Evolutionary conservation across 2,329 filamentous ascomycete genomes (phyloP).

Genomic region (Ophiosphaerella korrae): DNA sequence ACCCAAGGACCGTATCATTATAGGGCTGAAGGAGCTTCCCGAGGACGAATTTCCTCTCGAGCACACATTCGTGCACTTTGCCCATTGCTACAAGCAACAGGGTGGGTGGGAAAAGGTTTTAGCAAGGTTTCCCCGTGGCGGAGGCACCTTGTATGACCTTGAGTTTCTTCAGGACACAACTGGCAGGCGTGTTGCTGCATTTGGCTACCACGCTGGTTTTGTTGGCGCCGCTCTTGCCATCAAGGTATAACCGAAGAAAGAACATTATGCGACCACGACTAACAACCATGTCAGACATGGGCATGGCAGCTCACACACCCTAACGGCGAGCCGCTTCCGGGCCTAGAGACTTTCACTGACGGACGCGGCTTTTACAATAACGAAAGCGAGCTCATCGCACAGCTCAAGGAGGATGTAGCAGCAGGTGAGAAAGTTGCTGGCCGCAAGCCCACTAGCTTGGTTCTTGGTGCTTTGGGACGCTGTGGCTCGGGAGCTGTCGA

Average conservation of each 20-base stretch:
- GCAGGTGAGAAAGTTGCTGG: slow-evolving; percentile 70
- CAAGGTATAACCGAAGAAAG: slow-evolving; percentile 30
- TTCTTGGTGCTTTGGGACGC: slow-evolving; percentile 79
- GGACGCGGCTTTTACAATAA: slow-evolving; percentile 68
- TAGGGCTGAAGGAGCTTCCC: slow-evolving; percentile 50
- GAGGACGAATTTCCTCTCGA: slow-evolving; percentile 46
- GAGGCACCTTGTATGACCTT: slow-evolving; percentile 79
- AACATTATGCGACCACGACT: neutral
- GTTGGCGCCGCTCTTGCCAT: slow-evolving; percentile 54
- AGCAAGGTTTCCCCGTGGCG: slow-evolving; percentile 76
- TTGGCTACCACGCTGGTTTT: slow-evolving; percentile 60
- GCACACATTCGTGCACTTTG: slow-evolving; percentile 50
- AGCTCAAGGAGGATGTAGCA: slow-evolving; percentile 74
- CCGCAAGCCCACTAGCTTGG: slow-evolving; percentile 72
- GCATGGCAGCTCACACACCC: slow-evolving; percentile 78
- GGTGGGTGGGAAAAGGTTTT: slow-evolving; percentile 74
- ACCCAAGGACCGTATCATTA: slow-evolving; percentile 48
- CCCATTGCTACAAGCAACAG: slow-evolving; percentile 52
- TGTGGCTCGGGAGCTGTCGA: slow-evolving; percentile 87
- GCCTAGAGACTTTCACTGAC: slow-evolving; percentile 60
- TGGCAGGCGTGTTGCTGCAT: slow-evolving; percentile 73
- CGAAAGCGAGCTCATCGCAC: slow-evolving; percentile 72
- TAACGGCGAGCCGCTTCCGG: slow-evolving; percentile 67
- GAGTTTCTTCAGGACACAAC: slow-evolving; percentile 81
- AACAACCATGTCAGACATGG: slow-evolving; percentile 66